These are phyloP conservation scores for Jackrogersella minutella DNA, from an alignment of 495 filamentous ascomycete genomes.

Conservation along the genomic window DNA sequence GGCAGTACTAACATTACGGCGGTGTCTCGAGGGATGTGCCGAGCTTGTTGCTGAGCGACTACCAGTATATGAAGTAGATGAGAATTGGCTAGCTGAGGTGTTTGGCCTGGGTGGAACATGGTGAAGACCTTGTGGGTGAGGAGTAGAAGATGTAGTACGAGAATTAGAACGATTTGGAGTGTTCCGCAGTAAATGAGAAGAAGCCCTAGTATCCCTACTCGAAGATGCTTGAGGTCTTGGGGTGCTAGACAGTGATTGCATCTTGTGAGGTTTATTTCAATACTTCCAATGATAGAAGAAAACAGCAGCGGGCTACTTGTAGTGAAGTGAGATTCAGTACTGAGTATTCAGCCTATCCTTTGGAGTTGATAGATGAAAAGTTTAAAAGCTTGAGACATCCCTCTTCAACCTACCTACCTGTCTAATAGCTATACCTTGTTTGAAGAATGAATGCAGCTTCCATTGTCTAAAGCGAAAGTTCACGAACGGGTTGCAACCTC, in stretches of 20 bases:
- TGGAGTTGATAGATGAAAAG: no score
- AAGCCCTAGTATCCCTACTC: slow-evolving; percentile 2
- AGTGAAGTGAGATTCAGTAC: no score
- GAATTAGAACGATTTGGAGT: slow-evolving; percentile 10
- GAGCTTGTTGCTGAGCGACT: slow-evolving; percentile 35
- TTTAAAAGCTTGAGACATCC: no score
- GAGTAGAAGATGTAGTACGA: slow-evolving; percentile 32
- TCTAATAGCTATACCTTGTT: no score
- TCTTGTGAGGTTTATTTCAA: not conserved
- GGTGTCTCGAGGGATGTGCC: slow-evolving; percentile 31
- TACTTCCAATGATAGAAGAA: not conserved
- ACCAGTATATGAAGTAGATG: slow-evolving; percentile 32
- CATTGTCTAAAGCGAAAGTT: not conserved
- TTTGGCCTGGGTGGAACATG: slow-evolving; percentile 20
- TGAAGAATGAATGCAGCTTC: not conserved
- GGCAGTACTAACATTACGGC: slow-evolving; percentile 35
- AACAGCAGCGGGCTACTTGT: no score
- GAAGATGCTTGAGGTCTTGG: slow-evolving; percentile 7
- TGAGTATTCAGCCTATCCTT: not conserved
- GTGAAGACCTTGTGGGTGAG: slow-evolving; percentile 14
- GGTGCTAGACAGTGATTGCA: not conserved
- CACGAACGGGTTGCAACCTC: not conserved
- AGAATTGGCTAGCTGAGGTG: slow-evolving; percentile 25
- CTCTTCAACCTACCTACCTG: no score
- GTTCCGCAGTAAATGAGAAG: slow-evolving; percentile 4